A percentile compares a stretch with the other conserved stretches of the same genome.
Evolutionary conservation across 208 protist species (phyloP).

Genomic region (Acanthamoeba culbertsoni): DNA sequence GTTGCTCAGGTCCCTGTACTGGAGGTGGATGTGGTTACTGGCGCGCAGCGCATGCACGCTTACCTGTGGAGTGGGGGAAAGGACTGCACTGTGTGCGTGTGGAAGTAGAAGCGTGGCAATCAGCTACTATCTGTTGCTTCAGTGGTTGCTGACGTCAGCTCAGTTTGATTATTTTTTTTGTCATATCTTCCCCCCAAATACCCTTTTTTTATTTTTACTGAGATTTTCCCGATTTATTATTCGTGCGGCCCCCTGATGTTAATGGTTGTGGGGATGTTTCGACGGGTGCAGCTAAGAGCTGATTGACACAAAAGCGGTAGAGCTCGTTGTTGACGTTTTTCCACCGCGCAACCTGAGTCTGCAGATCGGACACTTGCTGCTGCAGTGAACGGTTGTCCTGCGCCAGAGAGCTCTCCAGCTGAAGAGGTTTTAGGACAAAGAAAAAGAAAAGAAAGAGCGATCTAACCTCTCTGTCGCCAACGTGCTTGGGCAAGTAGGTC

Average conservation of each 20-base stretch:
- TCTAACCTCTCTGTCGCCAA: not conserved
- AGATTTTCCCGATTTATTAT: no score
- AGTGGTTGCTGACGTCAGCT: no score
- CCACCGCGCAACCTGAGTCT: not conserved
- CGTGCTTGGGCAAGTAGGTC: not conserved
- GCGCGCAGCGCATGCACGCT: not conserved
- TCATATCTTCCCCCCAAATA: no score
- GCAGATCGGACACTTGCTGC: not conserved
- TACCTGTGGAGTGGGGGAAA: not conserved
- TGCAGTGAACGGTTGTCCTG: not conserved
- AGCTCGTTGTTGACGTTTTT: conserved; percentile 13
- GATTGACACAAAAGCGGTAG: conserved; percentile 38
- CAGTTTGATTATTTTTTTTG: no score
- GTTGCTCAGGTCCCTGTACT: not conserved
- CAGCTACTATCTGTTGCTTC: no score
- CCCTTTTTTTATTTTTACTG: no score
- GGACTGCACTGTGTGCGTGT: not conserved
- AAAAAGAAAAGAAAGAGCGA: not conserved
- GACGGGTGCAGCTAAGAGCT: not conserved
- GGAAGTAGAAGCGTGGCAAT: no score
- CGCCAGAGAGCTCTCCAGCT: not conserved
- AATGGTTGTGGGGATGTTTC: no score
- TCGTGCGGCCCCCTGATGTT: no score
- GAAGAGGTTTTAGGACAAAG: not conserved
- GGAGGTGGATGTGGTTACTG: not conserved